Percentiles rank a stretch among this genome's conserved stretches.
These are phyloP conservation scores for Bremia lactucae DNA, from an alignment of 352 stramenopile genomes.

Conservation along the genomic window DNA sequence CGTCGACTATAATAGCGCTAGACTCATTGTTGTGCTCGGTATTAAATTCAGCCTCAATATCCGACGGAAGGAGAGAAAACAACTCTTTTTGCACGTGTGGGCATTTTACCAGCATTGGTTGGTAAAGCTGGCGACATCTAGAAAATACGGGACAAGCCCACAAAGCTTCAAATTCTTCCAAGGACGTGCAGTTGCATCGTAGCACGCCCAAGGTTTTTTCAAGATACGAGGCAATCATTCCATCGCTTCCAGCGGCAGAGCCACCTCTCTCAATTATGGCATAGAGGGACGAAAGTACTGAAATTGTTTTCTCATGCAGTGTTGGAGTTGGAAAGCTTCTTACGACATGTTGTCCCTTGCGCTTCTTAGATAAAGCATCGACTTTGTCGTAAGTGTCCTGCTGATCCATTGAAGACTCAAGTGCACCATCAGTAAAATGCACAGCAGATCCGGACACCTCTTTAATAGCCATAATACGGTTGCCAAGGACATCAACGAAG, in stretches of 20 bases:
- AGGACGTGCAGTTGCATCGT: constrained; percentile 28
- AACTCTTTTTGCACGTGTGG: constrained; percentile 21
- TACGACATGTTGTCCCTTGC: constrained; percentile 20
- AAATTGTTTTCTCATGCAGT: constrained; percentile 54
- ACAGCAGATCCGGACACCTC: constrained; percentile 20
- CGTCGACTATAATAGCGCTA: background rate
- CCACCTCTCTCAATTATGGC: constrained; percentile 36
- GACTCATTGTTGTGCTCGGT: constrained; percentile 2
- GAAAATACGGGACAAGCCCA: constrained; percentile 48
- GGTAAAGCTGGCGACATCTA: constrained; percentile 44
- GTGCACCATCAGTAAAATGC: constrained; percentile 21
- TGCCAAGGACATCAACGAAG: constrained; percentile 35
- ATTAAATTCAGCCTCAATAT: constrained; percentile 13
- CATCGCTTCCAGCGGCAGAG: constrained; percentile 7
- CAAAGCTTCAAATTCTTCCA: constrained; percentile 53
- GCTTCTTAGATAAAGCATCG: constrained; percentile 17
- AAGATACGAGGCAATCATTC: constrained; percentile 32
- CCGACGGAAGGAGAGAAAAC: constrained; percentile 13
- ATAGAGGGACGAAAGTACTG: constrained; percentile 39
- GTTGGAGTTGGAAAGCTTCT: constrained; percentile 40
- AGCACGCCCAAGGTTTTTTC: constrained; percentile 36
- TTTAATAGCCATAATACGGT: constrained; percentile 21
- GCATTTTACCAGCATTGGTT: constrained; percentile 42
- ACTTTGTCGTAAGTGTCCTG: constrained; percentile 1
- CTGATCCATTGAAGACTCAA: constrained; percentile 20